Percentiles rank a stretch among this genome's conserved stretches.
Evolutionary conservation across 208 protist genomes (phyloP).

Genomic region (Trypanosoma scelopori): DNA sequence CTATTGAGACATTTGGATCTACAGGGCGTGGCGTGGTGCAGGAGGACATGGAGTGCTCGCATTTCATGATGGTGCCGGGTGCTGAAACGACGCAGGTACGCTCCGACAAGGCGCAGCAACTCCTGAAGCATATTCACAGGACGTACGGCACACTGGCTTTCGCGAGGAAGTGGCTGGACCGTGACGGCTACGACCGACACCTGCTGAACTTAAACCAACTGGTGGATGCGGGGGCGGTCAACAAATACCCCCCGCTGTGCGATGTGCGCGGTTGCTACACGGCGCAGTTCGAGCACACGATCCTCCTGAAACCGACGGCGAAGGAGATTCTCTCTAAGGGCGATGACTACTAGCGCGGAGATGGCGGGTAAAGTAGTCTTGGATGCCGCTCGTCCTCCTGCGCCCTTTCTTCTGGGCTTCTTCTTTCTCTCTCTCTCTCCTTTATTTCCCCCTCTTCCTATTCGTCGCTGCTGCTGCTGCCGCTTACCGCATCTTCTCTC

Average conservation of each 20-base stretch:
- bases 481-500: no score
- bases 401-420: no score
- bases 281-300: constrained; percentile 98
- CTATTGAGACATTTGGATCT: constrained; percentile 99
- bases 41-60: constrained; percentile 97
- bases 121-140: constrained; percentile 93
- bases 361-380: no score
- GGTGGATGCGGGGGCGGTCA: constrained; percentile 87
- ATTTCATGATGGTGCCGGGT: constrained; percentile 97
- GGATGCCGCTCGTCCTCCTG: no score
- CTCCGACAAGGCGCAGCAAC: constrained; percentile 87
- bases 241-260: constrained; percentile 96
- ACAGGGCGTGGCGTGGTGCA: constrained; percentile 95
- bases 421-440: no score
- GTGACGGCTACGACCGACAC: constrained; percentile 91
- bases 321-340: constrained; percentile 97
- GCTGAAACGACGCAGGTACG: constrained; percentile 65
- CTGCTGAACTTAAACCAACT: constrained; percentile 86
- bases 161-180: constrained; percentile 97
- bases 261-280: constrained; percentile 97
- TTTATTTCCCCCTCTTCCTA: no score
- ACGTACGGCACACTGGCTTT: constrained; percentile 97
- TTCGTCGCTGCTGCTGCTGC: no score
- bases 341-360: constrained; percentile 92
- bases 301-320: constrained; percentile 93